Conservation (phyloP, 2,329 filamentous ascomycete species). For the Claviceps humidiphila region DNA sequence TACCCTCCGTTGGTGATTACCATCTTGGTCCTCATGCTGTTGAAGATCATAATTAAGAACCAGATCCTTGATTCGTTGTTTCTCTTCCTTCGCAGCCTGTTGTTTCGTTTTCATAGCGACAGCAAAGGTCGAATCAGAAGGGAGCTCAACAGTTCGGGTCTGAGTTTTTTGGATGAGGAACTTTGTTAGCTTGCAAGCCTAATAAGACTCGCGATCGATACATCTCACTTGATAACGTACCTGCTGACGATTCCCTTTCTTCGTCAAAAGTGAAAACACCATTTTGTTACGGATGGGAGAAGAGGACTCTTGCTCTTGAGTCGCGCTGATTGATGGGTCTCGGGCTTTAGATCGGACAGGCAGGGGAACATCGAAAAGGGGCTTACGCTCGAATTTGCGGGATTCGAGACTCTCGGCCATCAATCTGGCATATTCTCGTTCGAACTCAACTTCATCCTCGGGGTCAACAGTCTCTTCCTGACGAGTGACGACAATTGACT, state of each 20-base stretch:
- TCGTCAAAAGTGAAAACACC: slow-evolving; percentile 93
- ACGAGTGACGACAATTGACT: slow-evolving; percentile 82
- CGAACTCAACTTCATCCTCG: slow-evolving; percentile 92
- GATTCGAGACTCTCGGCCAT: slow-evolving; percentile 96
- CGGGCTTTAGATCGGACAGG: slow-evolving; percentile 66
- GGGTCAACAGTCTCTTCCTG: slow-evolving; percentile 84
- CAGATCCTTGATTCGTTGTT: slow-evolving; percentile 95
- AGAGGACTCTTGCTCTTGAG: slow-evolving; percentile 13
- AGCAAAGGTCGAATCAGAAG: slow-evolving; percentile 85
- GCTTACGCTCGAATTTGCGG: slow-evolving; percentile 88
- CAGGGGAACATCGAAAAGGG: slow-evolving; percentile 91
- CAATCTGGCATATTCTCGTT: slow-evolving; percentile 94
- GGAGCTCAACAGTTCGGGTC: slow-evolving; percentile 84
- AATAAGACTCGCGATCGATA: not conserved
- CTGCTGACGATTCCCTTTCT: slow-evolving; percentile 91
- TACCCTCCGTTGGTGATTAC: slow-evolving; percentile 34
- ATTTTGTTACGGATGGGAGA: slow-evolving; percentile 45
- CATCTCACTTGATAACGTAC: slow-evolving; percentile 25
- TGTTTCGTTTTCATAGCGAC: slow-evolving; percentile 94
- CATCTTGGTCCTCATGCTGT: slow-evolving; percentile 66
- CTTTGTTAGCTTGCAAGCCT: not conserved
- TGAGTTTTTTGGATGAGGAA: slow-evolving; percentile 22
- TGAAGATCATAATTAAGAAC: slow-evolving; percentile 93
- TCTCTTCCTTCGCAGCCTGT: slow-evolving; percentile 87
- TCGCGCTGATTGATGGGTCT: slow-evolving; percentile 31